Conservation (phyloP, 441 rosid genomes). For the Codiaeum variegatum region DNA sequence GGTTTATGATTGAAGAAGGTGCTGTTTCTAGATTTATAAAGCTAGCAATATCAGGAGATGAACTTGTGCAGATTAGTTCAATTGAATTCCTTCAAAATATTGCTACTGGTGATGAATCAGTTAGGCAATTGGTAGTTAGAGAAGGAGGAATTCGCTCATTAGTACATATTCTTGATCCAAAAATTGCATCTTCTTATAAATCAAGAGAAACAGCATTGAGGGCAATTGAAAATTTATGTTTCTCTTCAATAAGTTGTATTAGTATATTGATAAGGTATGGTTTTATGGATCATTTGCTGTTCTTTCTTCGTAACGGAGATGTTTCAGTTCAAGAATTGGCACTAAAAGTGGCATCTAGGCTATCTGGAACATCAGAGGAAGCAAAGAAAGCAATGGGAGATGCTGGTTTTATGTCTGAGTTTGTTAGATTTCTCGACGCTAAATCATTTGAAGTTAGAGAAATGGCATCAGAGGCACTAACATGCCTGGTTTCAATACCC, state of each 20-base stretch:
- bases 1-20: slow-evolving; percentile 79
- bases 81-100: slow-evolving; percentile 61
- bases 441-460: slow-evolving; percentile 72
- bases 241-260: slow-evolving; percentile 43
- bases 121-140: slow-evolving; percentile 43
- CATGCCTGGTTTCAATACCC: slow-evolving; percentile 49
- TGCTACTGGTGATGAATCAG: slow-evolving; percentile 57
- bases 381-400: slow-evolving; percentile 70
- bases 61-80: slow-evolving; percentile 62
- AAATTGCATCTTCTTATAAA: slow-evolving; percentile 41
- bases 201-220: slow-evolving; percentile 58
- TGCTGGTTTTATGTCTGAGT: slow-evolving; percentile 74
- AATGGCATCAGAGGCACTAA: slow-evolving; percentile 69
- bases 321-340: slow-evolving; percentile 72
- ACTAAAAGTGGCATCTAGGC: slow-evolving; percentile 58
- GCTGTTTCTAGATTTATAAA: slow-evolving; percentile 52
- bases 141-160: slow-evolving; percentile 67
- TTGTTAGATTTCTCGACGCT: slow-evolving; percentile 71
- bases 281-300: slow-evolving; percentile 53
- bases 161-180: slow-evolving; percentile 58
- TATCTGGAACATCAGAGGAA: slow-evolving; percentile 62
- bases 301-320: slow-evolving; percentile 59
- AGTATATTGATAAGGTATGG: slow-evolving; percentile 42
- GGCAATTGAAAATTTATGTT: slow-evolving; percentile 67
- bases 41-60: slow-evolving; percentile 64